Evolutionary conservation across 257 asterid species (phyloP).

Genomic region (Marsdenia floribunda): DNA sequence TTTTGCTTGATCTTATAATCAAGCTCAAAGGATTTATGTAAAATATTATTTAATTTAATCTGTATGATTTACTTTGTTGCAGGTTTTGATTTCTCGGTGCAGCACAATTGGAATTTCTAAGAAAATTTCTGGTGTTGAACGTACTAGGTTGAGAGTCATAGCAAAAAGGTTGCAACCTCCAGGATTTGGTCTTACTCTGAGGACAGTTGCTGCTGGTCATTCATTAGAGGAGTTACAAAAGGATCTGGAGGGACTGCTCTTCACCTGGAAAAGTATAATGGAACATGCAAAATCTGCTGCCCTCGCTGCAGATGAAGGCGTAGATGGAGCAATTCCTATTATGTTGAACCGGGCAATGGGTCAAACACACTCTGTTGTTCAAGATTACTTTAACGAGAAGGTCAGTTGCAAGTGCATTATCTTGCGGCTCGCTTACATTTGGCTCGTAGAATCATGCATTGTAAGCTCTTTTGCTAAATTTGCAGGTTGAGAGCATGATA

Average conservation of each 20-base stretch:
- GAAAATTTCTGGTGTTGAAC: slow-evolving; percentile 90
- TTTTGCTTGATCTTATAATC: slow-evolving; percentile 23
- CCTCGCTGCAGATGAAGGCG: slow-evolving; percentile 98
- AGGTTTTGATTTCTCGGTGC: slow-evolving; percentile 69
- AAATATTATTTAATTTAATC: slow-evolving; percentile 12
- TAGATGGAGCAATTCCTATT: slow-evolving; percentile 89
- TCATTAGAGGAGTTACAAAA: slow-evolving; percentile 76
- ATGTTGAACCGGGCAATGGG: slow-evolving; percentile 92
- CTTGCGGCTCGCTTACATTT: not conserved
- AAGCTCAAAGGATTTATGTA: slow-evolving; percentile 21
- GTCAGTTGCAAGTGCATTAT: slow-evolving; percentile 30
- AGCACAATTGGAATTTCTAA: slow-evolving; percentile 74
- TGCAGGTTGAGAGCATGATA: slow-evolving; percentile 79
- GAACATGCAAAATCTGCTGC: slow-evolving; percentile 93
- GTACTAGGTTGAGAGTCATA: slow-evolving; percentile 71
- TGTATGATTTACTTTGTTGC: slow-evolving; percentile 31
- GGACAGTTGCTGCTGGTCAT: slow-evolving; percentile 93
- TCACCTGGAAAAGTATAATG: slow-evolving; percentile 76
- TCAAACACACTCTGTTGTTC: slow-evolving; percentile 90
- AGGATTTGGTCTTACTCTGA: slow-evolving; percentile 86
- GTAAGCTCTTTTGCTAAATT: slow-evolving; percentile 5
- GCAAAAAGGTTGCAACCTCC: slow-evolving; percentile 88
- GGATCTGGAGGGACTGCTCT: slow-evolving; percentile 79
- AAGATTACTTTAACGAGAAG: slow-evolving; percentile 89
- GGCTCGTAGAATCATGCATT: not conserved